These are phyloP conservation scores for Pseudogymnoascus sp. DNA, from an alignment of 2,329 filamentous ascomycete genomes.

Conservation along the genomic window DNA sequence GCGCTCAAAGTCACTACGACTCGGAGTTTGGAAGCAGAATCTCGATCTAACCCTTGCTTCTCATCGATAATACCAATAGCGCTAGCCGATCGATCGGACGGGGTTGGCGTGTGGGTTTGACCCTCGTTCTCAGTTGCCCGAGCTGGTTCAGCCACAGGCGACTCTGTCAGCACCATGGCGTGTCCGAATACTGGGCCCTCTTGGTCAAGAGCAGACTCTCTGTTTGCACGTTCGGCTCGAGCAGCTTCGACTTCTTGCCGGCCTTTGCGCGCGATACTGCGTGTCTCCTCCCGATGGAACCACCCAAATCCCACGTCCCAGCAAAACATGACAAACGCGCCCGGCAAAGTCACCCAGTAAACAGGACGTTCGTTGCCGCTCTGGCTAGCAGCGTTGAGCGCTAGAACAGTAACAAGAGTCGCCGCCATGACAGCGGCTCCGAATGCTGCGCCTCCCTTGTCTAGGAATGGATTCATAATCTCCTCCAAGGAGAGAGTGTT, in stretches of 20 bases:
- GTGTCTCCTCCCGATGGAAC: constrained; percentile 55
- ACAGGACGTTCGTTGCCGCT: constrained; percentile 48
- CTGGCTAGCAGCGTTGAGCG: constrained; percentile 55
- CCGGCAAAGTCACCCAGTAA: constrained; percentile 64
- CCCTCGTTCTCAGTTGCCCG: constrained; percentile 14
- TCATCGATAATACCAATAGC: constrained; percentile 16
- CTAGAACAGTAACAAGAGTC: constrained; percentile 59
- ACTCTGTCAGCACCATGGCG: background rate
- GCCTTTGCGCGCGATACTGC: constrained; percentile 53
- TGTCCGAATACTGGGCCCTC: background rate
- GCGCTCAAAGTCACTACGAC: constrained; percentile 13
- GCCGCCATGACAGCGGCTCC: constrained; percentile 60
- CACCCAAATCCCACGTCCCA: constrained; percentile 62
- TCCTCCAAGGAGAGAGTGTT: constrained; percentile 60
- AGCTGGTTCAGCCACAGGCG: constrained; percentile 7
- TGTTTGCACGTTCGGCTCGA: constrained; percentile 33
- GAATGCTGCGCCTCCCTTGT: constrained; percentile 58
- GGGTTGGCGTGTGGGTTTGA: constrained; percentile 16
- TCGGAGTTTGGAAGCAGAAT: constrained; percentile 10
- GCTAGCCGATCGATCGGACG: constrained; percentile 15
- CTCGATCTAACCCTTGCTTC: constrained; percentile 14
- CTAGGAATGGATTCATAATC: constrained; percentile 69
- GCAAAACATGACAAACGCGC: constrained; percentile 60
- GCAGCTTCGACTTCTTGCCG: constrained; percentile 42
- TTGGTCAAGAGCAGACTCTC: constrained; percentile 21